These are phyloP conservation scores for Aspergillus ostianus DNA, from an alignment of 495 filamentous ascomycete species.

Conservation along the genomic window DNA sequence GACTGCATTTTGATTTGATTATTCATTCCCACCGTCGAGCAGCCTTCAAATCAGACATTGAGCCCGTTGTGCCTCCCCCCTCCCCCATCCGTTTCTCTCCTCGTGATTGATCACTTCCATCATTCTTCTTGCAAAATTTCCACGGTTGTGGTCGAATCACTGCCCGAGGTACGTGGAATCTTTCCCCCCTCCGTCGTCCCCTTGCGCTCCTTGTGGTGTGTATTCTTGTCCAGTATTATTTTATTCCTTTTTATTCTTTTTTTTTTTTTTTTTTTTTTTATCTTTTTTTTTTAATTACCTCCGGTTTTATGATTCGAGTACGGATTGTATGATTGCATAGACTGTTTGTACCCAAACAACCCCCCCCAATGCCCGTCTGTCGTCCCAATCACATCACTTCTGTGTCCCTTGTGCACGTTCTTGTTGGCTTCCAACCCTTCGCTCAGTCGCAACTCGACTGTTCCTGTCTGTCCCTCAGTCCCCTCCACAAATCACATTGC, in stretches of 20 bases:
- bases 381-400: constrained; percentile 23
- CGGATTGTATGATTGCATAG: constrained; percentile 7
- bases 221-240: constrained; percentile 8
- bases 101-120: constrained; percentile 27
- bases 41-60: constrained; percentile 19
- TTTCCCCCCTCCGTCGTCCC: constrained; percentile 4
- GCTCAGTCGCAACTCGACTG: constrained; percentile 6
- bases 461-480: not conserved
- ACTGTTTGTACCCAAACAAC: constrained; percentile 16
- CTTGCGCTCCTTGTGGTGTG: constrained; percentile 4
- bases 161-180: constrained; percentile 25
- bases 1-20: constrained; percentile 21
- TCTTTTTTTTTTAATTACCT: constrained; percentile 6
- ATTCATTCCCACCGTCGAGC: constrained; percentile 20
- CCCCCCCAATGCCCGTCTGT: constrained; percentile 11
- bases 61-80: constrained; percentile 17
- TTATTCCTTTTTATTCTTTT: constrained; percentile 6
- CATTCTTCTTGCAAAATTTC: constrained; percentile 15
- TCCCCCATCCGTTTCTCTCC: constrained; percentile 19
- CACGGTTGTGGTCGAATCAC: constrained; percentile 29
- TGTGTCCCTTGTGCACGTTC: constrained; percentile 7
- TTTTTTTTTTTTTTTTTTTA: constrained; percentile 9
- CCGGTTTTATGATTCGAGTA: constrained; percentile 21
- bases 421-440: constrained; percentile 3
- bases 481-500: constrained; percentile 21